phyloP scores from a whole-genome alignment of 768 basidiomycete genomes.

The Boletus huronensis region DNA sequence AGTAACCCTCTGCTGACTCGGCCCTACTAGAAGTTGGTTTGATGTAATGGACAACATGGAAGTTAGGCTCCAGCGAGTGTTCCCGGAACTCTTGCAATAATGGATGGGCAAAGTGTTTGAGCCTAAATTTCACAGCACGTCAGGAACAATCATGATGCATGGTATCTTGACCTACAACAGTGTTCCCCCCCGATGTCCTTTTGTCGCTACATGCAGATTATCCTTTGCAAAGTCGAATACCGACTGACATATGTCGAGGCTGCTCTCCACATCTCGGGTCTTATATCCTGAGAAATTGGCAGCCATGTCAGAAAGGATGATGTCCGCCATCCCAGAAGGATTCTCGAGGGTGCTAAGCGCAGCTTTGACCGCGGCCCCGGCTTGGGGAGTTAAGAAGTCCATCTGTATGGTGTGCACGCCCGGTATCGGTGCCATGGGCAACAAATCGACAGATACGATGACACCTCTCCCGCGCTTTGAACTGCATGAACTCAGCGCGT shows the following conservation, averaged over 20 bases:
- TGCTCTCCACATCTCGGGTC: constrained; percentile 59
- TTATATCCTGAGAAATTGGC: constrained; percentile 75
- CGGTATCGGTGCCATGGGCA: constrained; percentile 65
- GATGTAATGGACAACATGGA: constrained; percentile 60
- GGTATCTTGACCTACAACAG: constrained; percentile 46
- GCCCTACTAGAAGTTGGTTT: constrained; percentile 82
- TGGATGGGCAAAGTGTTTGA: constrained; percentile 86
- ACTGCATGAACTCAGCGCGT: constrained; percentile 19
- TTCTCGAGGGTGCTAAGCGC: constrained; percentile 33
- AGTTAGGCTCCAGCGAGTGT: constrained; percentile 55
- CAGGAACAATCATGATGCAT: background rate
- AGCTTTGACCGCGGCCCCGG: constrained; percentile 43
- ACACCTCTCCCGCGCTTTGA: constrained; percentile 26
- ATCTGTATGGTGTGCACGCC: constrained; percentile 73
- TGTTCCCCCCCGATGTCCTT: constrained; percentile 37
- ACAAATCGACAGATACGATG: constrained; percentile 79
- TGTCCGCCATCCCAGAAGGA: constrained; percentile 54
- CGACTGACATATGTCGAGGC: constrained; percentile 69
- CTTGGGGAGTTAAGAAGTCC: constrained; percentile 66
- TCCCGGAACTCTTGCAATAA: constrained; percentile 61
- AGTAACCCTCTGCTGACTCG: constrained; percentile 82
- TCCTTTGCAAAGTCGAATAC: constrained; percentile 65
- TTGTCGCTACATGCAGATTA: constrained; percentile 47
- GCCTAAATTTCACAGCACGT: constrained; percentile 38
- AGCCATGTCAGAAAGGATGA: constrained; percentile 90